These are phyloP conservation scores for Bryoerythrophyllum caledonicum DNA, from an alignment of 225 moss, liverwort and hornwort species.

Conservation along the genomic window DNA sequence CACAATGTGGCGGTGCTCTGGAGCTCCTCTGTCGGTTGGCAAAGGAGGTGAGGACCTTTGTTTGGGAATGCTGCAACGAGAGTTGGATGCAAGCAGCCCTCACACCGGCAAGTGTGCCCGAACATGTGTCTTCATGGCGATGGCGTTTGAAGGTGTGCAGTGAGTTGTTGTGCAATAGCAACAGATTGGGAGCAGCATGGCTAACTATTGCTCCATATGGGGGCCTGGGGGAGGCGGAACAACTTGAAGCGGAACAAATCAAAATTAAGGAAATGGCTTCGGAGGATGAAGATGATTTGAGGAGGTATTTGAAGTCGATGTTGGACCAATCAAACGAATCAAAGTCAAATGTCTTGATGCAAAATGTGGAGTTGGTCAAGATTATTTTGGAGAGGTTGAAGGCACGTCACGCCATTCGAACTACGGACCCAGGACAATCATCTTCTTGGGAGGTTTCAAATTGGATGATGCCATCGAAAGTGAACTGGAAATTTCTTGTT, in stretches of 20 bases:
- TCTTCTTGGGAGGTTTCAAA: neutral
- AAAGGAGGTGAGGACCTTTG: neutral
- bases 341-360: neutral
- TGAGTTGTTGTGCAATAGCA: neutral
- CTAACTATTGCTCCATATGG: neutral
- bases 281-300: neutral
- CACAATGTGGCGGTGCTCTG: neutral
- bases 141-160: neutral
- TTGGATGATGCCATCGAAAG: neutral
- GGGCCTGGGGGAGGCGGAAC: neutral
- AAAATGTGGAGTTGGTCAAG: neutral
- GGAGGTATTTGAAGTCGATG: neutral
- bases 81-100: constrained; percentile 3
- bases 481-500: neutral
- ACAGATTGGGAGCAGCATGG: constrained; percentile 14
- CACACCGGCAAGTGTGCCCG: neutral
- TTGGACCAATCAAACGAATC: no score
- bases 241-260: no score
- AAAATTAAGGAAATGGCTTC: neutral
- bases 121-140: constrained; percentile 1
- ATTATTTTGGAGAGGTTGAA: neutral
- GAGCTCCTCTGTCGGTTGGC: neutral
- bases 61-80: constrained; percentile 3
- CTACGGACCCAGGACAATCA: neutral
- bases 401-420: neutral